Base-by-base conservation (phyloP, 2,329 filamentous ascomycete genomes). In the Teratosphaeria pseudoeucalypti region DNA sequence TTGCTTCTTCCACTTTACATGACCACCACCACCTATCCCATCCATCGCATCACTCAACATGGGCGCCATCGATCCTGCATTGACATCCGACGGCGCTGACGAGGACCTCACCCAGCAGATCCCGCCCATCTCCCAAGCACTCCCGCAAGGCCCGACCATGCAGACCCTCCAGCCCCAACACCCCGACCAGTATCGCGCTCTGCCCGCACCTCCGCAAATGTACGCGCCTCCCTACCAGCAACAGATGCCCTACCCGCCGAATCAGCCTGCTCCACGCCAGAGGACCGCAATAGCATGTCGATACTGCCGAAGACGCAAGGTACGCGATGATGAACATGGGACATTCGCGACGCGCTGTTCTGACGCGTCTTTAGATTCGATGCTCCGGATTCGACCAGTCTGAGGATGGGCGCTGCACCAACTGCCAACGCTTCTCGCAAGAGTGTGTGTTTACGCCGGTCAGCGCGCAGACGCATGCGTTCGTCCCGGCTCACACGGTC, bases 361-460 rank as follows among this genome's bases (percentile, higher is more conserved):
- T 62, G 61, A 60, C 62, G 54, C 55, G 49, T 61, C 49, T 29
- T 9, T 72, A 89, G 86, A 89, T 89, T 72, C 85, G 87, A 61
- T 90, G 86, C 77, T 89, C 86, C 3, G 87, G 86, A 32, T 90
- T 89, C 70, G 86, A 89, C 68, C 82, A 81, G 59, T 87, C 85
- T 47, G 82, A 85, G 47, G 85, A 89, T 72, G 87, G 87, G 61
- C 83, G 85, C 61, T 90, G 86, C 77, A 83, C 80, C 68, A 89
- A 89, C 72, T 90, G 86, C 70, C 79, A 85, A 64, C 80, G 86
- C 55, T 90, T 89, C 75, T 86, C 86, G 64, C 86, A 89, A 73
- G 85, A 88, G 70, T 90, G 87, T 74, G 84, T 90, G 73, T 90
- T 90, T 73, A 89, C 86, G 1, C 86, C 87, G 2, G 86, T 90